Base-by-base conservation (phyloP, 306 rosid species). In the Ceratonia siliqua region DNA sequence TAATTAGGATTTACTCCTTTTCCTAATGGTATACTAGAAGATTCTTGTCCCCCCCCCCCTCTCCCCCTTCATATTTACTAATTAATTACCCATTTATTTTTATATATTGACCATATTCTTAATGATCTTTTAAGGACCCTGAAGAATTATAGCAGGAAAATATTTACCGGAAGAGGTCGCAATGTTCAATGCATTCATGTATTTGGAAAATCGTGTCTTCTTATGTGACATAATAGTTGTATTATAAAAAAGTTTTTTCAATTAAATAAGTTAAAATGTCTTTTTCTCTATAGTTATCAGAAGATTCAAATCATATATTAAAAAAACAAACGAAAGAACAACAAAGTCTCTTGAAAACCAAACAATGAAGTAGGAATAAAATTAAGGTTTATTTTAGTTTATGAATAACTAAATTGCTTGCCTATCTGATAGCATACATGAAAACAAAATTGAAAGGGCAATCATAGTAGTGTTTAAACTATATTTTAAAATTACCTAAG, bases 1-100 rank as follows among this genome's bases (percentile, higher is more conserved):
- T 56, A 30, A 13, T 58, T 56, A 73, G 78, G 69, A 82, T 77
- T 81, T 63, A 69, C 49, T 48, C 75, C 70, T 62, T 54, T 73
- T 74, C 53, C 74, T 69, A 83, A 52, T 85, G 73, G 8, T 55
- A 42, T 32, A 70, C 71, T 70, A 46, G 71, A 73, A 72, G 79
- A 86, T 72, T 87, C 81, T 66, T 80, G 79, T 80, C 86, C 69
- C 78, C 84, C 62, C 78, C 84, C 62, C 78, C 84, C 62, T 43
- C n/a, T n/a, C n/a, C n/a, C 78, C 84, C 62, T 43, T 13, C 38
- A 36, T 50, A 65, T 74, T 75, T 59, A 69, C 36, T 53, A 50
- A 42, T 70, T 63, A 48, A 52, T 62, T 68, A 9, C 45, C 67
- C 62, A 36, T 18, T 17, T 62, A 70, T 38, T 68, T 52, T 15